Evolutionary conservation across 1,284 basidiomycete species (phyloP).

Genomic region (Malassezia restricta): DNA sequence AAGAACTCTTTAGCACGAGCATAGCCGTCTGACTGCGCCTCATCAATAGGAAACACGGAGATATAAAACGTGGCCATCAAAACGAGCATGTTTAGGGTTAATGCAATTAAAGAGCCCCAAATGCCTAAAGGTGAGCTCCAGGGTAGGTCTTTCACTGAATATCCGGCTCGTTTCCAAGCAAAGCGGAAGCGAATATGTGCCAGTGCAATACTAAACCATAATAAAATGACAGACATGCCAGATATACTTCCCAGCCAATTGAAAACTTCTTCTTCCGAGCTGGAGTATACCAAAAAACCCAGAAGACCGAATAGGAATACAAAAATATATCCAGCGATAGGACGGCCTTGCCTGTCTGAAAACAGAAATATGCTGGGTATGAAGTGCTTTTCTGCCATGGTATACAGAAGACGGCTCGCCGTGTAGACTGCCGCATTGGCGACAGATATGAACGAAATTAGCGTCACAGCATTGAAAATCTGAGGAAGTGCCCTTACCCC

Average conservation of each 20-base stretch:
- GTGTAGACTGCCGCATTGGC: conserved; percentile 47
- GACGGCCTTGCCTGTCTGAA: conserved; percentile 51
- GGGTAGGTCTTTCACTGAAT: conserved; percentile 49
- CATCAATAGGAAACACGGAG: conserved; percentile 35
- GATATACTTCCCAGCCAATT: conserved; percentile 50
- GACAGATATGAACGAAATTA: conserved; percentile 47
- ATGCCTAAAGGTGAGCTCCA: conserved; percentile 49
- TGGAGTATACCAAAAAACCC: conserved; percentile 38
- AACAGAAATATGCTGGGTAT: conserved; percentile 47
- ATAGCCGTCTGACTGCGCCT: conserved; percentile 20
- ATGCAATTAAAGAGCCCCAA: conserved; percentile 48
- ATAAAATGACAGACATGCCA: conserved; percentile 51
- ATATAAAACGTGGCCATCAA: conserved; percentile 25
- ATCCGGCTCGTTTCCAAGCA: conserved; percentile 50
- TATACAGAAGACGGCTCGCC: conserved; percentile 45
- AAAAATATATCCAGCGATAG: conserved; percentile 41
- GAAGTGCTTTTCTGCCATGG: conserved; percentile 45
- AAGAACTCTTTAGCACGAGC: conserved; percentile 49
- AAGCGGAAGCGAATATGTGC: conserved; percentile 44
- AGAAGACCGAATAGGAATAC: conserved; percentile 42
- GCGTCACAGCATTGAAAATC: conserved; percentile 50
- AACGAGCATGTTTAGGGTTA: conserved; percentile 37
- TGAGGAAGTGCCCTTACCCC: conserved; percentile 48
- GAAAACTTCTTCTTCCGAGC: conserved; percentile 40
- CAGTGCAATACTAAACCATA: conserved; percentile 41